Evolutionary conservation across 2,329 filamentous ascomycete genomes (phyloP).

Genomic region (Pseudocercospora fijiensis): DNA sequence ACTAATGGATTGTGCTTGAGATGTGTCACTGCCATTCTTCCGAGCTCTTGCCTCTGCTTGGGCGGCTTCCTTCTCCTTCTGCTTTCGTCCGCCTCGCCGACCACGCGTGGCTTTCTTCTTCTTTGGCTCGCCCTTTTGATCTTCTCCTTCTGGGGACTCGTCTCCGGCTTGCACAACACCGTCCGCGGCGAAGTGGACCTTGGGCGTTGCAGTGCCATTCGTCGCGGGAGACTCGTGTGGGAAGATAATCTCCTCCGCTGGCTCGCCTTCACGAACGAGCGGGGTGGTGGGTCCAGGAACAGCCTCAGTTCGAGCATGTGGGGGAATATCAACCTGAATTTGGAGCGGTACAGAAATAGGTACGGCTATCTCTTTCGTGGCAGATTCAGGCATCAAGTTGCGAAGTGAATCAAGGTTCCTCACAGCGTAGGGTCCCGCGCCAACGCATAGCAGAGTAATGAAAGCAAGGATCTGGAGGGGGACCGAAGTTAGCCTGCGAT

Average conservation of each 20-base stretch:
- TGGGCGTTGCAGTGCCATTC: conserved; percentile 11
- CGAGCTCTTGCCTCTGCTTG: conserved; percentile 41
- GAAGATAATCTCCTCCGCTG: conserved; percentile 39
- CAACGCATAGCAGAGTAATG: neutral
- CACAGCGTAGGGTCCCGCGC: conserved; percentile 2
- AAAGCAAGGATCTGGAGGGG: neutral
- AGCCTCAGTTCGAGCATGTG: neutral
- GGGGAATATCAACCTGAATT: neutral
- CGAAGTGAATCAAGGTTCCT: neutral
- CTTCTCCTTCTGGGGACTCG: conserved; percentile 29
- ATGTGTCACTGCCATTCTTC: conserved; percentile 24
- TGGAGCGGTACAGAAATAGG: neutral
- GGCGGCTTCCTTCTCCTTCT: conserved; percentile 44
- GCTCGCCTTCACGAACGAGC: conserved; percentile 36
- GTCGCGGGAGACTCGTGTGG: conserved; percentile 24
- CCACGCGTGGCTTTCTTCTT: conserved; percentile 54
- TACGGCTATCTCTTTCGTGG: neutral
- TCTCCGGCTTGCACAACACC: conserved; percentile 11
- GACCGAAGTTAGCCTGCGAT: neutral
- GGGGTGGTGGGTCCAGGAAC: conserved; percentile 9
- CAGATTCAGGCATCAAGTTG: neutral
- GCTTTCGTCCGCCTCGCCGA: conserved; percentile 48
- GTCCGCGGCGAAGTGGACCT: conserved; percentile 24
- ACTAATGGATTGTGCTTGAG: conserved; percentile 42
- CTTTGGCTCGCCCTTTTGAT: conserved; percentile 31